Evolutionary conservation across 352 stramenopile species (phyloP), one percentile per base, ranked within the genome.

Genomic region (Thraustotheca clavata): DNA sequence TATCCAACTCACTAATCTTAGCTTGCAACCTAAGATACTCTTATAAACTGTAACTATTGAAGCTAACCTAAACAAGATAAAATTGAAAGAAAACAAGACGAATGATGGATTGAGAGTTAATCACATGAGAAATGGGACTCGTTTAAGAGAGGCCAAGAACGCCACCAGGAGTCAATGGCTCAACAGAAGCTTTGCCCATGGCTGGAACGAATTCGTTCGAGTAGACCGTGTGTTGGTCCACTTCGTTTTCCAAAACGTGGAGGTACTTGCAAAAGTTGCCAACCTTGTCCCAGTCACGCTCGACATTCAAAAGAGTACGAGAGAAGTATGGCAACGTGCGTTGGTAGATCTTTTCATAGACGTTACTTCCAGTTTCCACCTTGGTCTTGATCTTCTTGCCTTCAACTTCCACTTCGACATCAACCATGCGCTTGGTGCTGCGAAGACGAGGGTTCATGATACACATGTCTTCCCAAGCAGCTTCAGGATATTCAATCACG

Each of bases 201-300:
- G 73, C 57, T 7, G 73, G 73, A 32, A 80, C 73, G 29, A 80
- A 72, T 48, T 80, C 73, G 69, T 80, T 80, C 41, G 71, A 73
- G 69, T 76, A 80, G n/a, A 80, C 73, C 55, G 73, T 76, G 71
- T 80, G 70, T 67, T 80, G 73, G 71, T 80, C 70, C 18, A 80
- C 70, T 6, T 59, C 59, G 34, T 62, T 68, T 61, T 80, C 73
- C 39, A 80, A 67, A 40, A 80, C 73, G 34, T 80, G 70, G 16
- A 80, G 60, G 68, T 80, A 80, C 70, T 80, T 80, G 68, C 73
- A 80, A 57, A 80, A 80, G 47, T 73, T 74, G 70, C 73, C 73
- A 14, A 80, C 73, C 54, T 80, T 80, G 57, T 77, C 71, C 73
- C 73, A 80, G 68, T 80, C 73, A n/a, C 73, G 73, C 55, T 70